A percentile compares a stretch with the other conserved stretches of the same genome.
Evolutionary conservation across 2,329 filamentous ascomycete species (phyloP).

Genomic region (Colletotrichum horii): DNA sequence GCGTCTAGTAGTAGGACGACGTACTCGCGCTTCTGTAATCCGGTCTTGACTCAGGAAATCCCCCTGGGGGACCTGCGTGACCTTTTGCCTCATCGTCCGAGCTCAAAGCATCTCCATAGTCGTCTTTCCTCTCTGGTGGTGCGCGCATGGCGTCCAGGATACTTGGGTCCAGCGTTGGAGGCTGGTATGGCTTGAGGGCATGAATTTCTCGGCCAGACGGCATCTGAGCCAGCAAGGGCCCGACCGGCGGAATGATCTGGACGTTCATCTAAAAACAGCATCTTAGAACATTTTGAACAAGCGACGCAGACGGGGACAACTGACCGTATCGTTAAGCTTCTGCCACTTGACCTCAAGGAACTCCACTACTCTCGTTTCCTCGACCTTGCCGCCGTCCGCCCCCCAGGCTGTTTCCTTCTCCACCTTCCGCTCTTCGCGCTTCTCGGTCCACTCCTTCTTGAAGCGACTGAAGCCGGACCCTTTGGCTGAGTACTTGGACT

Average conservation of each 20-base stretch:
- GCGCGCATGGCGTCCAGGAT: constrained; percentile 67
- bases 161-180: constrained; percentile 68
- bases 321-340: constrained; percentile 90
- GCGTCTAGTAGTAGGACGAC: constrained; percentile 38
- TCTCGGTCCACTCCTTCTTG: constrained; percentile 78
- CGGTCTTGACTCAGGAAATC: constrained; percentile 53
- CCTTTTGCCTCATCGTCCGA: constrained; percentile 42
- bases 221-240: constrained; percentile 76
- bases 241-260: constrained; percentile 74
- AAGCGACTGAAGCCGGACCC: constrained; percentile 65
- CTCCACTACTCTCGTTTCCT: constrained; percentile 85
- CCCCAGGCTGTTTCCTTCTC: constrained; percentile 80
- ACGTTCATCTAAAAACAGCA: constrained; percentile 70
- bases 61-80: constrained; percentile 44
- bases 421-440: constrained; percentile 78
- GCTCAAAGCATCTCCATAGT: constrained; percentile 37
- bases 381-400: constrained; percentile 80
- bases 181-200: constrained; percentile 69
- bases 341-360: constrained; percentile 90
- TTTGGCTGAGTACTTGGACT: constrained; percentile 55
- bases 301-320: constrained; percentile 27
- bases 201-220: constrained; percentile 91
- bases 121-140: constrained; percentile 49
- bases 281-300: not conserved
- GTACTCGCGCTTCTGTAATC: constrained; percentile 44